A percentile compares a stretch with the other conserved stretches of the same genome.
phyloP scores from a whole-genome alignment of 495 filamentous ascomycete species.

The Talaromyces wortmannii region DNA sequence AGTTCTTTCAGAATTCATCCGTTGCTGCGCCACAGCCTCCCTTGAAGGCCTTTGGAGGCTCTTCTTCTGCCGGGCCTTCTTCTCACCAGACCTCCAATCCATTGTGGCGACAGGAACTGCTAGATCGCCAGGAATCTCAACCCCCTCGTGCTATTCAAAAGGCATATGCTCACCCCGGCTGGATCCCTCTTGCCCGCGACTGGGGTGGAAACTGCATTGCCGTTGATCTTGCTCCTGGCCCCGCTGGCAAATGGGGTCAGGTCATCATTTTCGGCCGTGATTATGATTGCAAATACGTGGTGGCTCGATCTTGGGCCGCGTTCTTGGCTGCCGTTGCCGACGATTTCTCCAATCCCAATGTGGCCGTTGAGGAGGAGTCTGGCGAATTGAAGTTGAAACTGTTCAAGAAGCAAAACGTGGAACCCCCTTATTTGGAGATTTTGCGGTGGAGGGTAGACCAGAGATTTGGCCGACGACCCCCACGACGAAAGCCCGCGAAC shows the following conservation, averaged over 20 bases:
- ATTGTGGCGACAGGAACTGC: conserved; percentile 79
- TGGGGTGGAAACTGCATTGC: conserved; percentile 98
- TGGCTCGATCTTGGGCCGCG: conserved; percentile 85
- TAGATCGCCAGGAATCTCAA: conserved; percentile 79
- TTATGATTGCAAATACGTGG: conserved; percentile 96
- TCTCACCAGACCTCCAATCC: conserved; percentile 42
- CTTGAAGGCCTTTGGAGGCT: conserved; percentile 60
- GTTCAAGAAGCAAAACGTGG: conserved; percentile 79
- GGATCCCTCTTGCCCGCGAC: conserved; percentile 94
- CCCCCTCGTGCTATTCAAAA: conserved; percentile 82
- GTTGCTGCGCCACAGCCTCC: conserved; percentile 50
- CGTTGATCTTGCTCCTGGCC: conserved; percentile 88
- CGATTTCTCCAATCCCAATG: conserved; percentile 79
- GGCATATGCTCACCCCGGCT: conserved; percentile 87
- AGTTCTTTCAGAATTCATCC: conserved; percentile 61
- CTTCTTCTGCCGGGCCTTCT: conserved; percentile 46
- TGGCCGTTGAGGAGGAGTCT: conserved; percentile 83
- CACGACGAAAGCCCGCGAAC: conserved; percentile 37
- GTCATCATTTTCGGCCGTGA: conserved; percentile 95
- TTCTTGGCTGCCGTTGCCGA: conserved; percentile 86
- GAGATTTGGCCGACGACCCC: conserved; percentile 67
- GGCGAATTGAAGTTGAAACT: conserved; percentile 87
- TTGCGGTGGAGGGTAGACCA: conserved; percentile 91
- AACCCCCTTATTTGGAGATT: conserved; percentile 93
- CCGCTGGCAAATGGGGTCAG: conserved; percentile 88